Percentiles rank a stretch among this genome's conserved stretches.
Evolutionary conservation across 495 filamentous ascomycete genomes (phyloP).

Genomic region (Ascobolus immersus): DNA sequence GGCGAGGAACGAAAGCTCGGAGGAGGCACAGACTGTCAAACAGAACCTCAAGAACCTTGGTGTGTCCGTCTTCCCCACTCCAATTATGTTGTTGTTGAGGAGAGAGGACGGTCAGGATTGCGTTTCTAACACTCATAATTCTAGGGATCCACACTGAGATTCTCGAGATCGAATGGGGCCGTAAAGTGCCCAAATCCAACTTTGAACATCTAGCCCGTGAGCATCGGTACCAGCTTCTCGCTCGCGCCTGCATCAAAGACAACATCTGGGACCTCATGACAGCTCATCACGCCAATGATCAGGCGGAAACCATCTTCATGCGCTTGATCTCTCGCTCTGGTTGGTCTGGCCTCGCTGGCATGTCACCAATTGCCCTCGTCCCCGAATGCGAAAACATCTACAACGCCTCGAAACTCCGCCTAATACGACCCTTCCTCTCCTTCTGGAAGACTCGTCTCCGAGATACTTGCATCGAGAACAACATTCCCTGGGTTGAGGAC

Average conservation of each 20-base stretch:
- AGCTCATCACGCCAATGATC: slow-evolving; percentile 68
- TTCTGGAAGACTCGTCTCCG: slow-evolving; percentile 48
- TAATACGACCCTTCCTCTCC: slow-evolving; percentile 49
- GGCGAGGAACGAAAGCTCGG: slow-evolving; percentile 36
- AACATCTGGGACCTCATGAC: slow-evolving; percentile 33
- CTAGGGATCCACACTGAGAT: slow-evolving; percentile 19
- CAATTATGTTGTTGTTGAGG: too few species aligned
- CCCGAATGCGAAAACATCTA: slow-evolving; percentile 61
- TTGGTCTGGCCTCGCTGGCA: slow-evolving; percentile 42
- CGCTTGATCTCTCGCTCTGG: slow-evolving; percentile 35
- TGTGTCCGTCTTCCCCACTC: too few species aligned
- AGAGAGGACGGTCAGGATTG: too few species aligned
- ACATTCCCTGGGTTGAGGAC: slow-evolving; percentile 57
- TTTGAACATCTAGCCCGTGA: slow-evolving; percentile 58
- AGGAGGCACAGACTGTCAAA: slow-evolving; percentile 39
- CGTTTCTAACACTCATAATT: too few species aligned
- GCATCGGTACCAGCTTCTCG: slow-evolving; percentile 47
- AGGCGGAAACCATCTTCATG: slow-evolving; percentile 67
- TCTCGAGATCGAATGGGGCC: slow-evolving; percentile 22
- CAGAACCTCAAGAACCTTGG: slow-evolving; percentile 22
- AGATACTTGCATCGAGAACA: slow-evolving; percentile 39
- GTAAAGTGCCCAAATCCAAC: slow-evolving; percentile 13
- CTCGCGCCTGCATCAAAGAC: slow-evolving; percentile 26
- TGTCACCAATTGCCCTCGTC: slow-evolving; percentile 35
- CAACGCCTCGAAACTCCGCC: slow-evolving; percentile 35